phyloP scores from a whole-genome alignment of 2,329 filamentous ascomycete species.

The Colletotrichum sp. region DNA sequence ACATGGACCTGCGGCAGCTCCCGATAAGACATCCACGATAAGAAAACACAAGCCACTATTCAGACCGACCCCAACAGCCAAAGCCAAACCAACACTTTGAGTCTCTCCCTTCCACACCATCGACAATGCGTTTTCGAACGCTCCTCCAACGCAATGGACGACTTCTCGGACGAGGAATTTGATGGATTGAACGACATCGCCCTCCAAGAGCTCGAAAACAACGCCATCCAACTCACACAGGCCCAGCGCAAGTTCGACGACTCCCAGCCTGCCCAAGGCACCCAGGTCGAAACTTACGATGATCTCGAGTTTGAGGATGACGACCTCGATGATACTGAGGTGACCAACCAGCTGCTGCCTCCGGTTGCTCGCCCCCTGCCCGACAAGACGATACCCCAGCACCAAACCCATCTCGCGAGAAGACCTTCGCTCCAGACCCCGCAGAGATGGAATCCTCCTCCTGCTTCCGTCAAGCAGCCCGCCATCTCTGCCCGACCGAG shows the following conservation, averaged over 20 bases:
- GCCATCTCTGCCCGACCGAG: conserved; percentile 20
- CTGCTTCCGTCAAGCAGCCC: not conserved
- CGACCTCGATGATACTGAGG: conserved; percentile 63
- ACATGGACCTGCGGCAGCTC: not conserved
- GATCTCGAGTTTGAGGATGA: conserved; percentile 59
- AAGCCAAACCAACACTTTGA: not conserved
- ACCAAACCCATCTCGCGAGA: conserved; percentile 29
- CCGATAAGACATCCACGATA: not conserved
- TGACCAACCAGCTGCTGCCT: conserved; percentile 54
- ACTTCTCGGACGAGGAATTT: conserved; percentile 69
- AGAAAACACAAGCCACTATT: conserved; percentile 16
- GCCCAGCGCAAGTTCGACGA: conserved; percentile 36
- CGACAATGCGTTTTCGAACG: not conserved
- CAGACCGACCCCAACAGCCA: not conserved
- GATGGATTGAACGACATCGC: conserved; percentile 63
- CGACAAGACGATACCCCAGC: conserved; percentile 40
- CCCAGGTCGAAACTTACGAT: conserved; percentile 34
- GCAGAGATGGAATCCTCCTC: conserved; percentile 40
- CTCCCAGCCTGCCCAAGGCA: conserved; percentile 26
- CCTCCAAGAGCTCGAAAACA: conserved; percentile 67
- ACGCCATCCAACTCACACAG: conserved; percentile 67
- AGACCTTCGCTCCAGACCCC: conserved; percentile 6
- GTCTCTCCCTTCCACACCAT: not conserved
- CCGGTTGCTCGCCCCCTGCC: conserved; percentile 40
- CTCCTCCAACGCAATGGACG: conserved; percentile 47